These are phyloP conservation scores for Aurantiochytrium sp. DNA, from an alignment of 108 stramenopile genomes.

Conservation along the genomic window DNA sequence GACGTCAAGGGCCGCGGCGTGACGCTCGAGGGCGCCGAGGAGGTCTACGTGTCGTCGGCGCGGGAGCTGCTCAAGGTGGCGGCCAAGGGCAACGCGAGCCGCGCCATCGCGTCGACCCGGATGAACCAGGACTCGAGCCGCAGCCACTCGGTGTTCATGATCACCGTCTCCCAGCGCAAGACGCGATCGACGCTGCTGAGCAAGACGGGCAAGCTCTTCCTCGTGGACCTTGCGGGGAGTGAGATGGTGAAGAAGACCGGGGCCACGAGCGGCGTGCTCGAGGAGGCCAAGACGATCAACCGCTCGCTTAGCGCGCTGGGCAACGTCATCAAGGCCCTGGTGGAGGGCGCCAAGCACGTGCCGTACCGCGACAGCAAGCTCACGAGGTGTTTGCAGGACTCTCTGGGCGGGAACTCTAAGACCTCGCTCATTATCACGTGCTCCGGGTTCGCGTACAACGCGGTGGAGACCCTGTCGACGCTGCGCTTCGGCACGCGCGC, in stretches of 20 bases:
- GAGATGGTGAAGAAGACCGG: slow-evolving; percentile 48
- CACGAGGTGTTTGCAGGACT: slow-evolving; percentile 66
- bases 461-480: slow-evolving; percentile 42
- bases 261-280: slow-evolving; percentile 58
- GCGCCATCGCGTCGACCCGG: slow-evolving; percentile 58
- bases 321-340: slow-evolving; percentile 68
- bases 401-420: slow-evolving; percentile 78
- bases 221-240: slow-evolving; percentile 51
- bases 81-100: slow-evolving; percentile 16
- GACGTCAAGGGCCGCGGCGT: slow-evolving; percentile 57
- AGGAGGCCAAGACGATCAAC: slow-evolving; percentile 73
- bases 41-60: slow-evolving; percentile 39
- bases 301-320: slow-evolving; percentile 63
- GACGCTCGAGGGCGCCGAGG: slow-evolving; percentile 59
- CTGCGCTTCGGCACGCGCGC: slow-evolving; percentile 46
- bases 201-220: slow-evolving; percentile 32
- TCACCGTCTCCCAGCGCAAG: slow-evolving; percentile 52
- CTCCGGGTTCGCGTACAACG: slow-evolving; percentile 24
- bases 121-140: slow-evolving; percentile 66
- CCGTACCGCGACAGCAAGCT: slow-evolving; percentile 72
- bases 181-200: background rate
- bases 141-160: slow-evolving; percentile 59
- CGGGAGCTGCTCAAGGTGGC: slow-evolving; percentile 40
- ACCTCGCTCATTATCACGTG: slow-evolving; percentile 74
- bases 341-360: slow-evolving; percentile 45